Evolutionary conservation across 2,329 filamentous ascomycete genomes (phyloP).

Genomic region (Trichoderma hamatum): DNA sequence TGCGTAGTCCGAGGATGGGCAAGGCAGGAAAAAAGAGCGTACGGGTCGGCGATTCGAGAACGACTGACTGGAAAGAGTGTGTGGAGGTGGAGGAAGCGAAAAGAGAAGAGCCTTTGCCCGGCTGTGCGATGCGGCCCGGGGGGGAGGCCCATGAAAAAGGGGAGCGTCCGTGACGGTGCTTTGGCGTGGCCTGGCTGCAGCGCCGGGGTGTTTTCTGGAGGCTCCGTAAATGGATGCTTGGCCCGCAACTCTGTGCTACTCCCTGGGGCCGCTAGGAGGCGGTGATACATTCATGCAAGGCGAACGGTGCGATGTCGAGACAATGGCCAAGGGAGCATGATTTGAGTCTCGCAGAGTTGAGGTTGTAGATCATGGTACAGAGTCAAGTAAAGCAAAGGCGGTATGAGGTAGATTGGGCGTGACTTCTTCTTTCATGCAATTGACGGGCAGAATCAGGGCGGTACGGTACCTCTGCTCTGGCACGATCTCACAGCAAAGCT

Average conservation of each 20-base stretch:
- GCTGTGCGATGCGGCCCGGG: conserved; percentile 24
- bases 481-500: neutral
- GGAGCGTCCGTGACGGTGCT: conserved; percentile 7
- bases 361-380: neutral
- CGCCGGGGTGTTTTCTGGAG: neutral
- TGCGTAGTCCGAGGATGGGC: conserved; percentile 8
- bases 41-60: conserved; percentile 16
- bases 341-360: neutral
- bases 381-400: neutral
- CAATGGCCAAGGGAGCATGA: neutral
- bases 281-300: conserved; percentile 16
- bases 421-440: neutral
- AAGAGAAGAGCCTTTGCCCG: conserved; percentile 18
- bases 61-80: conserved; percentile 24
- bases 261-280: neutral
- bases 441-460: neutral
- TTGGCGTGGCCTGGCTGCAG: conserved; percentile 18
- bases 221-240: conserved; percentile 7
- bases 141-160: conserved; percentile 25
- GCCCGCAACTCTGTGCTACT: conserved; percentile 8
- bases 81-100: conserved; percentile 18
- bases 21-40: conserved; percentile 22
- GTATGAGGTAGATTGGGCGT: neutral
- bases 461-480: neutral
- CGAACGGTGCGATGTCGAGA: neutral